Evolutionary conservation across 208 protist species (phyloP), one percentile per base, ranked within the genome.

Genomic region (Leishmania tropica): DNA sequence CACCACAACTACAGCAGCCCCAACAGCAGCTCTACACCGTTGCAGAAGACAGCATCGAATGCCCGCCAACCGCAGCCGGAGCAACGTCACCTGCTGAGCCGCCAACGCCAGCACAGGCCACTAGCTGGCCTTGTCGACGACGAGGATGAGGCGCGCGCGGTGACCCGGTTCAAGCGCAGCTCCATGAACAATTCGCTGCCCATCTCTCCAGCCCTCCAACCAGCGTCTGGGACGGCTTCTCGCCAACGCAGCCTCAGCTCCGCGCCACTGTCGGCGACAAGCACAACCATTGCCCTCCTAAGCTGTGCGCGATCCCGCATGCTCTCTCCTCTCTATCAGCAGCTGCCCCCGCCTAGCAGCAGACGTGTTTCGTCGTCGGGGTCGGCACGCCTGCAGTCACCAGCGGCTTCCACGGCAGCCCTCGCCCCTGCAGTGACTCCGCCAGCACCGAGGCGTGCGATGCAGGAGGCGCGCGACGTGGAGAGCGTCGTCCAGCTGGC

Each of bases 381-480:
- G 35, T 72, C 42, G 13, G 47, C 76, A 35, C 60, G 37, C 31
- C 75, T 74, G 5, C n/a, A 56, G 21, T 79, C 56, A 24, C 70
- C 73, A 0, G 8, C 40, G 7, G 24, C 11, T 42, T 42, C 40
- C 17, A 51, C 68, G n/a, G 21, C 15, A 31, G 42, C 68, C 19
- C 68, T 51, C 35, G 21, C 40, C 68, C 68, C 68, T 40, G 21
- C 68, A 45, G 2, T 17, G 68, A 17, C 68, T 17, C 21, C 11
- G 71, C 6, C 15, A 8, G n/a, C 56, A 31, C 77, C 77, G 72
- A 81, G 81, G 81, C 77, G 81, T 47, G 35, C 62, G 7, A 76
- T 75, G 19, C 81, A 85, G 31, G 78, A 85, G 21, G 77, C 74
- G 31, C 81, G 64, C 72, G 81, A 37, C 53, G 54, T 79, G 24